Evolutionary conservation across 805 yeast genomes (phyloP).

Genomic region (Candida germanica): DNA sequence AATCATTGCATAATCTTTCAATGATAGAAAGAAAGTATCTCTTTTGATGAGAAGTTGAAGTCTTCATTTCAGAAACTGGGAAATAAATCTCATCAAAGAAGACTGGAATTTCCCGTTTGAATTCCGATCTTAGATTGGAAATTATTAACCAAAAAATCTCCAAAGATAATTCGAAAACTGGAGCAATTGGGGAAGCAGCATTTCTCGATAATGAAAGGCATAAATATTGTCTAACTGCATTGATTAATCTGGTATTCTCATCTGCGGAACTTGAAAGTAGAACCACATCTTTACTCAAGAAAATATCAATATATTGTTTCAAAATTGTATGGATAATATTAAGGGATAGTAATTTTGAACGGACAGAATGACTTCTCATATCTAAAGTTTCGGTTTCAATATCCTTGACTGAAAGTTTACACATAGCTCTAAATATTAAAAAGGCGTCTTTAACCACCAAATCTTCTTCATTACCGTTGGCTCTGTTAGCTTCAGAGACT

Average conservation of each 20-base stretch:
- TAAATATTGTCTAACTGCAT: conserved; percentile 79
- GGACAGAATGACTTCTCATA: conserved; percentile 86
- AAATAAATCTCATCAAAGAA: conserved; percentile 90
- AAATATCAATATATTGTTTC: conserved; percentile 80
- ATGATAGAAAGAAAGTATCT: conserved; percentile 80
- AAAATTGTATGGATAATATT: conserved; percentile 85
- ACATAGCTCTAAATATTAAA: conserved; percentile 89
- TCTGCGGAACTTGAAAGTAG: conserved; percentile 48
- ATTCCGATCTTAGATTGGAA: conserved; percentile 78
- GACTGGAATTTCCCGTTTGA: conserved; percentile 91
- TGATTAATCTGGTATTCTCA: conserved; percentile 60
- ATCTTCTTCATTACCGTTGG: conserved; percentile 57
- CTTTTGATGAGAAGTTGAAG: conserved; percentile 91
- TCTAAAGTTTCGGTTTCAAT: conserved; percentile 75
- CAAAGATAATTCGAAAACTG: conserved; percentile 85
- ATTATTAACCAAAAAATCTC: conserved; percentile 92
- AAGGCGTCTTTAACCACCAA: conserved; percentile 85
- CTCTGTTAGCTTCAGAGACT: conserved; percentile 46
- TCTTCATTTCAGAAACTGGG: conserved; percentile 88
- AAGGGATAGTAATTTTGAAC: conserved; percentile 85
- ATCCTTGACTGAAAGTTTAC: conserved; percentile 83
- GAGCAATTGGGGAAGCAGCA: conserved; percentile 87
- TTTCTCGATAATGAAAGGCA: conserved; percentile 83
- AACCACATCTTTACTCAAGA: conserved; percentile 56
- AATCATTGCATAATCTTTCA: conserved; percentile 80